A percentile compares a stretch with the other conserved stretches of the same genome.
Evolutionary conservation across 495 filamentous ascomycete species (phyloP).

Genomic region (Pyrenopolyporus hunteri): DNA sequence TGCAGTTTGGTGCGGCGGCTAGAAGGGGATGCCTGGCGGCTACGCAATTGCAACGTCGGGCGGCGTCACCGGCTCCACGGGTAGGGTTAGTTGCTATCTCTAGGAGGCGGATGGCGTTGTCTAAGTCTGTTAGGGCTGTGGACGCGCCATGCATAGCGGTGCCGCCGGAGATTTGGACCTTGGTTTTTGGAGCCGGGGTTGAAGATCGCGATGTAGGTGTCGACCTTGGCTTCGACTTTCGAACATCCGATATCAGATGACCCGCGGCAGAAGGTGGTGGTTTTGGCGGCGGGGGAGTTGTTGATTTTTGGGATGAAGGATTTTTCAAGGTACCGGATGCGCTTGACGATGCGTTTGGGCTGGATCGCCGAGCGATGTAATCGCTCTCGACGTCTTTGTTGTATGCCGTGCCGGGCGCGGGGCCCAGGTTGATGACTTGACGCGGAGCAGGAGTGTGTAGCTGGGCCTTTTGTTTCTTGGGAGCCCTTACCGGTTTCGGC

Average conservation of each 20-base stretch:
- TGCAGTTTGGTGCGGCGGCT: constrained; percentile 86
- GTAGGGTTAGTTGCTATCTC: constrained; percentile 89
- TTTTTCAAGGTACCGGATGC: constrained; percentile 44
- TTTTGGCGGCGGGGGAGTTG: constrained; percentile 53
- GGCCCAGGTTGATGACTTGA: constrained; percentile 63
- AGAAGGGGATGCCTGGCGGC: constrained; percentile 85
- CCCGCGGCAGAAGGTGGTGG: constrained; percentile 73
- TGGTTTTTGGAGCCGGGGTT: constrained; percentile 60
- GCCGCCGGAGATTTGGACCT: constrained; percentile 71
- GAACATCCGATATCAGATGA: constrained; percentile 77
- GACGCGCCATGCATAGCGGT: constrained; percentile 78
- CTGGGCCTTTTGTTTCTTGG: constrained; percentile 65
- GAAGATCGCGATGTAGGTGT: constrained; percentile 60
- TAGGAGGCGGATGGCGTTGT: constrained; percentile 87
- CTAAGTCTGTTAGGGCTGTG: constrained; percentile 79
- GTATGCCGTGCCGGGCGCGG: constrained; percentile 46
- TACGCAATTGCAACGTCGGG: constrained; percentile 80
- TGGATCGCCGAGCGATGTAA: constrained; percentile 47
- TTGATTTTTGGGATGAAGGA: constrained; percentile 47
- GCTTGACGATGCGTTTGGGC: constrained; percentile 41
- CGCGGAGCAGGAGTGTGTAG: constrained; percentile 68
- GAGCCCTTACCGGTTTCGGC: constrained; percentile 37
- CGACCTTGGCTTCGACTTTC: constrained; percentile 66
- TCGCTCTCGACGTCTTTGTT: constrained; percentile 49
- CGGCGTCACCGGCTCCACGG: constrained; percentile 55